Base-by-base conservation (phyloP, 1,284 basidiomycete genomes). In the Trametes sp. region DNA sequence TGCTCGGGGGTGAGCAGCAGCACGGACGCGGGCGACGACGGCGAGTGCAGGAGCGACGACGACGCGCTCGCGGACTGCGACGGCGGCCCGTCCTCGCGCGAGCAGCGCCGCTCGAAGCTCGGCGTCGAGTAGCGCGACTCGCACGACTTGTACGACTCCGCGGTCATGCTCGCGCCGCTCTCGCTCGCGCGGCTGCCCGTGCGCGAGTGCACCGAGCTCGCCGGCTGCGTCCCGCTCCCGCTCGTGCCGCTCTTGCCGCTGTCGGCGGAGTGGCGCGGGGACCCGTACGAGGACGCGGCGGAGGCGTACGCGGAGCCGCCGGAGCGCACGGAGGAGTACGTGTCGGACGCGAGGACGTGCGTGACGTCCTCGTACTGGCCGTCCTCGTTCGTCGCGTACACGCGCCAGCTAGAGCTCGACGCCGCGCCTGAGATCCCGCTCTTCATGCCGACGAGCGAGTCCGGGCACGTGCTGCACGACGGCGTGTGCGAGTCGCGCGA, bases 131-230 rank as follows among this genome's bases (percentile, higher is more conserved):
- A 75, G 23, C 68, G 69, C 60, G 73, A 74, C 59, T 73, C 73
- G 66, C 74, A 74, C 28, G 74, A 73, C 48, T 69, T 66, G 68
- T 73, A 74, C 45, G 73, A 74, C 54, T 72, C 71, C 48, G 69
- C 72, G 26, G 66, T 69, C 60, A 70, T 58, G 62, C 71, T 72
- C 16, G 65, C 60, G 14, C 68, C 71, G 52, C 72, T 73, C 28
- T 61, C 68, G 62, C 74, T 75, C 33, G 67, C 65, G 44, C 69
- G 64, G 35, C 63, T 59, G 29, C 41, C 48, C n/a, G 59, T 26
- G 44, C 49, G 61, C 35, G 56, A 28, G 51, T 57, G 51, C 36
- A 19, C 52, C 9, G 45, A 41, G 36, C 51, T 53, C 38, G 44
- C 24, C 29, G 45, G 45, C 29, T 49, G 35, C 36, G 48, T 35